phyloP scores from a whole-genome alignment of 2,329 filamentous ascomycete species.

The Colletotrichum orbiculare region DNA sequence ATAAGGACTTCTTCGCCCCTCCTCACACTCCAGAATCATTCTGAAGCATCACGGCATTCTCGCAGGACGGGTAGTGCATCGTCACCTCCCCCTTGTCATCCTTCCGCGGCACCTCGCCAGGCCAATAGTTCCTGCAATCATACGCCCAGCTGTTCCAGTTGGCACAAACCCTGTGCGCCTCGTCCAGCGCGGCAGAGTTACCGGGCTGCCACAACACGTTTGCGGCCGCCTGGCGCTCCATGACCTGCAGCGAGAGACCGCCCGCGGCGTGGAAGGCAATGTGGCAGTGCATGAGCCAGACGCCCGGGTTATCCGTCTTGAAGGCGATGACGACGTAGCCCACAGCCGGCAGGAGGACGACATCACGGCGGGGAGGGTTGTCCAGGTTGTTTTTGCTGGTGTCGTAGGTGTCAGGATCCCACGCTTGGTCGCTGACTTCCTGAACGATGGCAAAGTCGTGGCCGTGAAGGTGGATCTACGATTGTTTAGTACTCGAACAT shows the following conservation, averaged over 20 bases:
- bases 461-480: constrained; percentile 58
- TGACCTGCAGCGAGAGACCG: constrained; percentile 20
- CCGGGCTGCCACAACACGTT: constrained; percentile 21
- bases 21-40: constrained; percentile 11
- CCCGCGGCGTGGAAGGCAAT: constrained; percentile 57
- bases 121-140: constrained; percentile 28
- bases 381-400: constrained; percentile 45
- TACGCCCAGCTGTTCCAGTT: constrained; percentile 30
- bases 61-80: constrained; percentile 4
- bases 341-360: constrained; percentile 55
- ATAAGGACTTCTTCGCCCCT: too few relatives aligned
- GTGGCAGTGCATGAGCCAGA: constrained; percentile 63
- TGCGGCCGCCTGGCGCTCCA: constrained; percentile 16
- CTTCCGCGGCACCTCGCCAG: neutral
- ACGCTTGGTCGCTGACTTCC: constrained; percentile 39
- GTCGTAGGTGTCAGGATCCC: constrained; percentile 29
- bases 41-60: constrained; percentile 4
- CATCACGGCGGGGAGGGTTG: constrained; percentile 64
- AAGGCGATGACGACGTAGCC: constrained; percentile 62
- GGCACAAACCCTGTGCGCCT: constrained; percentile 13
- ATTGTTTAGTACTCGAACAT: neutral
- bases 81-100: constrained; percentile 1
- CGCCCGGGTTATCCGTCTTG: constrained; percentile 59
- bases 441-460: constrained; percentile 60
- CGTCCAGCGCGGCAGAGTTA: neutral